Percentiles rank a stretch among this genome's conserved stretches.
Evolutionary conservation across 208 protist genomes (phyloP).

Genomic region (Endotrypanum monterogeii): DNA sequence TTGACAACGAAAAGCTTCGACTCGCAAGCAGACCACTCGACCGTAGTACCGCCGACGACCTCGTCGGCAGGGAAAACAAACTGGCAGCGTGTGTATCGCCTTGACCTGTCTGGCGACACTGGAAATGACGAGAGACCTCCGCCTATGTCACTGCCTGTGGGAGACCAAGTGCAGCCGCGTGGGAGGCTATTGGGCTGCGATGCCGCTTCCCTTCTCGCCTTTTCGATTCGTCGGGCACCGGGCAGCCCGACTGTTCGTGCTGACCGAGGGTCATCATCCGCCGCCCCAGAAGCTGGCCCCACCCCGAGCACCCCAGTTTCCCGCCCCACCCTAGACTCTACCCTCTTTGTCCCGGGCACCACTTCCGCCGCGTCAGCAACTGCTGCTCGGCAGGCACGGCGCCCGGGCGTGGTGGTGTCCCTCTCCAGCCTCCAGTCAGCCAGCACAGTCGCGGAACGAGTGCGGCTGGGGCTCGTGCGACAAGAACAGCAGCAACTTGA

Average conservation of each 20-base stretch:
- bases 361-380: conserved; percentile 3
- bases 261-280: not conserved
- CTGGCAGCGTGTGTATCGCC: conserved; percentile 29
- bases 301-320: not conserved
- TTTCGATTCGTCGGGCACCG: conserved; percentile 30
- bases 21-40: not conserved
- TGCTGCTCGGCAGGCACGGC: conserved; percentile 15
- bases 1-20: conserved; percentile 8
- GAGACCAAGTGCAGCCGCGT: conserved; percentile 18
- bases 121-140: conserved; percentile 3
- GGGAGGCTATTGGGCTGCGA: conserved; percentile 2
- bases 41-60: not conserved
- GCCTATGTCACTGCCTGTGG: conserved; percentile 5
- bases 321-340: conserved; percentile 22
- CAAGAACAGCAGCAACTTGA: conserved; percentile 12
- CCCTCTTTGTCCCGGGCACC: not conserved
- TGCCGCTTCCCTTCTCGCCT: conserved; percentile 14
- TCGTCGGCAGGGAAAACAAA: conserved; percentile 4
- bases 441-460: conserved; percentile 17
- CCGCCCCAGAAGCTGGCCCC: not conserved
- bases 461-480: conserved; percentile 19
- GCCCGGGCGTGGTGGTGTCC: conserved; percentile 19
- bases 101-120: conserved; percentile 12
- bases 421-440: conserved; percentile 20
- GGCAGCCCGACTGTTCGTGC: not conserved